Percentiles rank a stretch among this genome's conserved stretches.
Evolutionary conservation across 2,329 filamentous ascomycete genomes (phyloP).

Genomic region (Trichoderma pleuroti): DNA sequence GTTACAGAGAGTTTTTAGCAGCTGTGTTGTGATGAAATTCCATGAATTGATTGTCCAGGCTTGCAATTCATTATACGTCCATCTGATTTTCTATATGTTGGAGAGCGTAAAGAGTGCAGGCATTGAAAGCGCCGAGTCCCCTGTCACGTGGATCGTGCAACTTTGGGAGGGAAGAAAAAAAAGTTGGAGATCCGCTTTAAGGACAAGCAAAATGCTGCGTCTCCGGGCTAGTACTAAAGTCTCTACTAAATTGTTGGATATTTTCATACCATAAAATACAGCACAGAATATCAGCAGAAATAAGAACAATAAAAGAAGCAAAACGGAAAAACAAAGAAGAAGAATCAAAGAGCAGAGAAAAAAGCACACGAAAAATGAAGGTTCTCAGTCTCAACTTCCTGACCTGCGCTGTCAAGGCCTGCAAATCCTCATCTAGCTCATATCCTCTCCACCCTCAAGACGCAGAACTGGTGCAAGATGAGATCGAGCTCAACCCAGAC

Average conservation of each 20-base stretch:
- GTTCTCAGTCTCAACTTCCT: slow-evolving; percentile 94
- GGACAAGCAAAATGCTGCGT: neutral
- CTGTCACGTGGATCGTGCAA: slow-evolving; percentile 11
- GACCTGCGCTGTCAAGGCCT: slow-evolving; percentile 91
- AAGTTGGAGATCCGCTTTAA: neutral
- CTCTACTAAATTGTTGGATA: neutral
- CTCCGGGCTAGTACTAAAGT: neutral
- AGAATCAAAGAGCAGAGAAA: too few relatives aligned
- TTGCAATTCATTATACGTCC: neutral
- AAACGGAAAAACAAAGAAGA: neutral
- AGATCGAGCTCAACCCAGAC: slow-evolving; percentile 74
- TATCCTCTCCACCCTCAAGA: slow-evolving; percentile 93
- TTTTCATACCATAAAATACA: neutral
- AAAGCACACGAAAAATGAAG: slow-evolving; percentile 63
- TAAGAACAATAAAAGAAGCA: neutral
- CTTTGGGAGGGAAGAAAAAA: neutral
- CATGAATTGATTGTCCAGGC: neutral
- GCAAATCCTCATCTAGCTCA: slow-evolving; percentile 74
- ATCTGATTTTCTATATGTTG: neutral
- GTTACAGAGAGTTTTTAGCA: neutral
- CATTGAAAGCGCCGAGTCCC: neutral
- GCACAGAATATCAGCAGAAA: neutral
- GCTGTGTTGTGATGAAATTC: neutral
- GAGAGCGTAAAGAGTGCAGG: neutral
- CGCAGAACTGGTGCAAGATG: slow-evolving; percentile 84